These are phyloP conservation scores for Batkoa obscura DNA, from an alignment of 371 early-diverging fungal genomes.

Conservation along the genomic window DNA sequence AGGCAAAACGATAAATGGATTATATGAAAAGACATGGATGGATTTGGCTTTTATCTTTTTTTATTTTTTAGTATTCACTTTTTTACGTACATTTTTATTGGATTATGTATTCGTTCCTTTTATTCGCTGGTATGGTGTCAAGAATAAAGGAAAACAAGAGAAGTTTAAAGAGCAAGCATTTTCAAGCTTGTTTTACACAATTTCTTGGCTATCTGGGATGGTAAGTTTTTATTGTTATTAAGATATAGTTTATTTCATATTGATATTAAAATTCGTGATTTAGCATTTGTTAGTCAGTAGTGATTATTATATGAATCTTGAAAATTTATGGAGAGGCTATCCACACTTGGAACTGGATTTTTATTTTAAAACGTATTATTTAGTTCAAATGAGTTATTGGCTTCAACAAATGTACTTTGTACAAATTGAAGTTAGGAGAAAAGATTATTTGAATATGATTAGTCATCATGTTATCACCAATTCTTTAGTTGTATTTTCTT, in stretches of 20 bases:
- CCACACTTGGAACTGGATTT: background rate
- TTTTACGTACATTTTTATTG: conserved; percentile 37
- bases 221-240: conserved; percentile 14
- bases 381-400: conserved; percentile 66
- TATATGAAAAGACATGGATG: conserved; percentile 18
- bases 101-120: conserved; percentile 32
- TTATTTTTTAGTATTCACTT: conserved; percentile 51
- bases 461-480: conserved; percentile 67
- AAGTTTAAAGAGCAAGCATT: conserved; percentile 48
- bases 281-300: conserved; percentile 1
- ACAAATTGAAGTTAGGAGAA: conserved; percentile 53
- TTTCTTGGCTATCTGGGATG: conserved; percentile 40
- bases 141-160: conserved; percentile 23
- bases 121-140: conserved; percentile 24
- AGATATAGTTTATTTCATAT: background rate
- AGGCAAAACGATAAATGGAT: background rate
- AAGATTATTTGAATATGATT: conserved; percentile 56
- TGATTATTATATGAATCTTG: background rate
- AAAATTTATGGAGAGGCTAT: conserved; percentile 4
- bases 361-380: conserved; percentile 42
- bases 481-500: conserved; percentile 39
- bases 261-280: background rate
- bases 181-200: conserved; percentile 25
- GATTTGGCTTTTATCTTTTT: conserved; percentile 38
- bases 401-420: conserved; percentile 48